phyloP scores from a whole-genome alignment of 2,329 filamentous ascomycete genomes.

The Xylaria polymorpha region DNA sequence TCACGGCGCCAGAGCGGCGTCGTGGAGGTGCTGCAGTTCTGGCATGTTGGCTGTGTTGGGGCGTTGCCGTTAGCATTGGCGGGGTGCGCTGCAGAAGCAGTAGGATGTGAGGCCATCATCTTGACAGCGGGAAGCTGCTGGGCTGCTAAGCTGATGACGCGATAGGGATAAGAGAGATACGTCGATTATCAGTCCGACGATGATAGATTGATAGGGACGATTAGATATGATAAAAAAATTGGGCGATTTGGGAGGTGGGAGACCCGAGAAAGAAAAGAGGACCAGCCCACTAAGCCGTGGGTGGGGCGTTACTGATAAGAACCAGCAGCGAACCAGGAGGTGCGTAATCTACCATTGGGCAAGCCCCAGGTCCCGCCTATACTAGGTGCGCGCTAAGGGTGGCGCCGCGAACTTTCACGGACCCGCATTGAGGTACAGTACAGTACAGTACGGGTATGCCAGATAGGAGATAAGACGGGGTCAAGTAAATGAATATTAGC shows the following conservation, averaged over 20 bases:
- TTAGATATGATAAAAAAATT: conserved; percentile 47
- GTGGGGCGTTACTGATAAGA: conserved; percentile 39
- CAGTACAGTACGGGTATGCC: not conserved
- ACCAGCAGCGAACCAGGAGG: conserved; percentile 3
- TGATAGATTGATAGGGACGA: conserved; percentile 42
- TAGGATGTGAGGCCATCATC: conserved; percentile 54
- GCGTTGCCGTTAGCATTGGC: conserved; percentile 65
- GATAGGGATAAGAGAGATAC: conserved; percentile 37
- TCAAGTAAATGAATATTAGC: conserved; percentile 6
- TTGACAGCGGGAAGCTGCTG: conserved; percentile 40
- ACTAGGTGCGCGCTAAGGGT: not conserved
- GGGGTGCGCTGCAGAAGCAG: conserved; percentile 39
- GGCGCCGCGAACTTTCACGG: not conserved
- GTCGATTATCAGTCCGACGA: conserved; percentile 32
- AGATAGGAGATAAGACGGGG: conserved; percentile 4
- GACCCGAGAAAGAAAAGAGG: conserved; percentile 23
- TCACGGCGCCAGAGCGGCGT: conserved; percentile 98
- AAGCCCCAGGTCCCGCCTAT: not conserved
- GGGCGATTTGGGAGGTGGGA: conserved; percentile 39
- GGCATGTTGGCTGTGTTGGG: conserved; percentile 88
- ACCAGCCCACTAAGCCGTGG: conserved; percentile 22
- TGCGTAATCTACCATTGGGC: conserved; percentile 29
- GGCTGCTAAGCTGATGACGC: conserved; percentile 33
- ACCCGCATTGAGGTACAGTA: not conserved
- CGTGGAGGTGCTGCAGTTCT: conserved; percentile 95